Percentiles rank a stretch among this genome's conserved stretches.
Evolutionary conservation across 1,284 basidiomycete genomes (phyloP).

Genomic region (Pascua guehoae): DNA sequence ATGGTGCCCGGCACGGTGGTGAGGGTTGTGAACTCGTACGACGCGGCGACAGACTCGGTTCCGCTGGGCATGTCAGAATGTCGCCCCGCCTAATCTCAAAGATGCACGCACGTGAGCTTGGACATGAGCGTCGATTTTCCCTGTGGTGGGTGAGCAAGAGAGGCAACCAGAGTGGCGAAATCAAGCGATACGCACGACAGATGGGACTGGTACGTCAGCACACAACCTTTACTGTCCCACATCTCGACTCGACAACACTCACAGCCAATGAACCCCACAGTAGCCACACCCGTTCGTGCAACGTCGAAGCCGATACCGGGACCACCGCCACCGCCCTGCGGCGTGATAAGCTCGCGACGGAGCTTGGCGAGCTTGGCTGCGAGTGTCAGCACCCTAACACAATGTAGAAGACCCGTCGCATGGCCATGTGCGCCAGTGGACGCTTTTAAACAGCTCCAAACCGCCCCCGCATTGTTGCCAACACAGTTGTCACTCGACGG

Average conservation of each 20-base stretch:
- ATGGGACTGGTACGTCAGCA: conserved; percentile 23
- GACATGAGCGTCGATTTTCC: conserved; percentile 93
- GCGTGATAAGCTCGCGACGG: conserved; percentile 85
- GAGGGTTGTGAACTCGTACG: conserved; percentile 88
- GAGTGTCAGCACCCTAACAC: too few species aligned
- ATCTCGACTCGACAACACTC: not conserved
- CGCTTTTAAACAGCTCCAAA: too few species aligned
- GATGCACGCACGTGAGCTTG: conserved; percentile 64
- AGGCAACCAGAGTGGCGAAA: not conserved
- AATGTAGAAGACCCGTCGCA: conserved; percentile 26
- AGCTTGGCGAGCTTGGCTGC: conserved; percentile 94
- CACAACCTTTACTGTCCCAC: too few species aligned
- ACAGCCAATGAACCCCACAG: conserved; percentile 76
- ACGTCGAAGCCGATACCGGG: conserved; percentile 92
- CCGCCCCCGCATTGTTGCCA: too few species aligned
- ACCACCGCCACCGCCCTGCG: conserved; percentile 75
- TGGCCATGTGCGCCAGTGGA: too few species aligned
- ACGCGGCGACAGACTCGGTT: conserved; percentile 95
- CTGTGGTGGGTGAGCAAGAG: conserved; percentile 10
- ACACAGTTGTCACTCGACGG: not conserved
- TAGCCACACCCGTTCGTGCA: conserved; percentile 89
- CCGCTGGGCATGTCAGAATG: conserved; percentile 51
- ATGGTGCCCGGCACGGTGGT: conserved; percentile 83
- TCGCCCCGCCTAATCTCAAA: conserved; percentile 8
- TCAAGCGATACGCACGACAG: conserved; percentile 17